Percentiles rank a stretch among this genome's conserved stretches.
These are phyloP conservation scores for Penicillium sp. DNA, from an alignment of 2,329 filamentous ascomycete species.

Conservation along the genomic window DNA sequence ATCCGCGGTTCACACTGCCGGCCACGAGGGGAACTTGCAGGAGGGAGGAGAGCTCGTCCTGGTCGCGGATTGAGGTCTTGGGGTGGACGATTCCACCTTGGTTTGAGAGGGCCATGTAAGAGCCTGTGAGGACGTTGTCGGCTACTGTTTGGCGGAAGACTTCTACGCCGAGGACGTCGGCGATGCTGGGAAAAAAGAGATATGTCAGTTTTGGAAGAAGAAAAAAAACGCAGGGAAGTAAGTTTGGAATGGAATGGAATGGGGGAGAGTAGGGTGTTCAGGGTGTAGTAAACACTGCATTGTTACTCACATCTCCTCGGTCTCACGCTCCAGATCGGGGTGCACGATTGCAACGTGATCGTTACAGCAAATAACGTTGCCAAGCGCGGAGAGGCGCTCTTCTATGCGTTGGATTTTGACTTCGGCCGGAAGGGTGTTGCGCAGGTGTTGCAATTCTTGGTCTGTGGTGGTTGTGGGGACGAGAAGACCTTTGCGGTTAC, in stretches of 20 bases:
- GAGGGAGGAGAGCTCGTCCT: constrained; percentile 91
- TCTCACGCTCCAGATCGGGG: constrained; percentile 94
- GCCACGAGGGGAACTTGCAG: constrained; percentile 95
- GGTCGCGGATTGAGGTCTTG: constrained; percentile 94
- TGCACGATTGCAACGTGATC: constrained; percentile 97
- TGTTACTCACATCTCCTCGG: constrained; percentile 74
- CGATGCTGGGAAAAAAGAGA: constrained; percentile 55
- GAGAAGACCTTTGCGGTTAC: constrained; percentile 94
- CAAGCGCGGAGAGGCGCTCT: constrained; percentile 90
- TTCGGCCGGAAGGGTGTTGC: constrained; percentile 86
- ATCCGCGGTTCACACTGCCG: constrained; percentile 88
- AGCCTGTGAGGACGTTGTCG: constrained; percentile 93
- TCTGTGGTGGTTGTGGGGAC: constrained; percentile 95
- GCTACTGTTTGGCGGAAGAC: constrained; percentile 80
- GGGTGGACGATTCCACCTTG: constrained; percentile 95
- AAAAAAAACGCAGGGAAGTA: not conserved
- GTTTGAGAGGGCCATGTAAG: constrained; percentile 95
- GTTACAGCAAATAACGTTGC: constrained; percentile 95
- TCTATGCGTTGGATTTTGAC: constrained; percentile 98
- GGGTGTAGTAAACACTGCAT: not conserved
- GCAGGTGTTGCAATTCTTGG: constrained; percentile 95
- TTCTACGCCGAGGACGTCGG: constrained; percentile 73
- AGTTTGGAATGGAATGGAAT: not conserved
- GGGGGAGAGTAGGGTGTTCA: not conserved
- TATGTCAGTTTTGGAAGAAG: not conserved